Conservation (phyloP, 73 alveolate genomes). For the Blepharisma japonicum region DNA sequence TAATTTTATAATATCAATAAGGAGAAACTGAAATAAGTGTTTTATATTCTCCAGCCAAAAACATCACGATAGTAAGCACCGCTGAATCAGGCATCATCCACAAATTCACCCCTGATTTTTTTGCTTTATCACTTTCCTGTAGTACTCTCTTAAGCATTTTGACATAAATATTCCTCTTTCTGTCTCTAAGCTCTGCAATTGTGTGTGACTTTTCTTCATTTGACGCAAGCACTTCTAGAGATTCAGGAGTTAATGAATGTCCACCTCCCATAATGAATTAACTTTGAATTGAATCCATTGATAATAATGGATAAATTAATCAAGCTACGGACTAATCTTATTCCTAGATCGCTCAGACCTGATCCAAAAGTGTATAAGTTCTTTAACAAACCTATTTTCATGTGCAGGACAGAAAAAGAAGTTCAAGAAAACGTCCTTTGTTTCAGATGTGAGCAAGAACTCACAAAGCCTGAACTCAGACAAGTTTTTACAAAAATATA, state of each 20-base stretch:
- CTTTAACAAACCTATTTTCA: slow-evolving; percentile 23
- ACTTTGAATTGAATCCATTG: not conserved
- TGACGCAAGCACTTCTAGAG: not conserved
- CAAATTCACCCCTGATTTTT: not conserved
- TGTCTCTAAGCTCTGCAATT: not conserved
- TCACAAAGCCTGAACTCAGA: slow-evolving; percentile 26
- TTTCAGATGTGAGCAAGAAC: slow-evolving; percentile 14
- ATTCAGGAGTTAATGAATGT: no score
- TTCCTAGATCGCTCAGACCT: not conserved
- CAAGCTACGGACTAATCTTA: not conserved
- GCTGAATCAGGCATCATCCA: not conserved
- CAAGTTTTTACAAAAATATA: slow-evolving; percentile 16
- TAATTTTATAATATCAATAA: not conserved
- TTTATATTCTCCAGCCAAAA: not conserved
- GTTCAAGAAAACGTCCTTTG: slow-evolving; percentile 10
- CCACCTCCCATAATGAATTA: no score
- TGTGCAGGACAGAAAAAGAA: slow-evolving; percentile 22
- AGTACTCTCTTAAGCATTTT: slow-evolving; percentile 9
- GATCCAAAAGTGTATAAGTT: not conserved
- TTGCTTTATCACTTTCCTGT: no score
- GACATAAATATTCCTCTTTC: not conserved
- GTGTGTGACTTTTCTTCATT: not conserved
- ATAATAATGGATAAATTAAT: slow-evolving; percentile 2
- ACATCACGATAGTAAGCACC: not conserved
- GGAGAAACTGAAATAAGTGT: slow-evolving; percentile 20